phyloP scores from a whole-genome alignment of 1,284 basidiomycete species.

The Ganoderma sp. region DNA sequence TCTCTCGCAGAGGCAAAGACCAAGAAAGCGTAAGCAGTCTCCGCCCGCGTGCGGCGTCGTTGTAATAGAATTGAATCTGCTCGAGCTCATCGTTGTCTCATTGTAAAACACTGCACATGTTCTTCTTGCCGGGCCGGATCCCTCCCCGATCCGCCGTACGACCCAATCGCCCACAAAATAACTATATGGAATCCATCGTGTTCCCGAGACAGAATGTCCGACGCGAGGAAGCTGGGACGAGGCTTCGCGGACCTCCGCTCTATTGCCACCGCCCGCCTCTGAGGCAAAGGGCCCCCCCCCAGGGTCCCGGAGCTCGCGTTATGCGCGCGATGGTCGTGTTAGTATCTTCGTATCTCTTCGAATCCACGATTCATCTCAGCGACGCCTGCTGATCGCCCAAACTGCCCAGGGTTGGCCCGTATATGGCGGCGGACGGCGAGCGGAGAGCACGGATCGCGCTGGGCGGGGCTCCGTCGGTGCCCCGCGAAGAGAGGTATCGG shows the following conservation, averaged over 20 bases:
- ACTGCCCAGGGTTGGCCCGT: conserved; percentile 10
- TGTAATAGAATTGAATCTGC: conserved; percentile 30
- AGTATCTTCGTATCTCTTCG: not conserved
- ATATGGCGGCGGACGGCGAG: not conserved
- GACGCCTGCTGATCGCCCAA: conserved; percentile 18
- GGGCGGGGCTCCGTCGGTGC: conserved; percentile 32
- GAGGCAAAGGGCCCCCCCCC: conserved; percentile 5
- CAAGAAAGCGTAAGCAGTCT: conserved; percentile 41
- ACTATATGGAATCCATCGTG: not conserved
- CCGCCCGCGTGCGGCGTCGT: conserved; percentile 13
- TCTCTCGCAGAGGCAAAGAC: conserved; percentile 58
- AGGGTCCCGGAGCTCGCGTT: not conserved
- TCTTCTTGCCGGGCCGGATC: not conserved
- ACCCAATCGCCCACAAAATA: not conserved
- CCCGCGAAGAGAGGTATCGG: conserved; percentile 16
- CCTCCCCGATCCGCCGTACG: not conserved
- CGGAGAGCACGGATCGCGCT: conserved; percentile 1
- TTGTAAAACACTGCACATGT: conserved; percentile 15
- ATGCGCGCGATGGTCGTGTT: not conserved
- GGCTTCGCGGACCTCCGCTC: conserved; percentile 25
- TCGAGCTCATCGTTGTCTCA: conserved; percentile 24
- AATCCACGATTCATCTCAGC: conserved; percentile 22
- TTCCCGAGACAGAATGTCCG: conserved; percentile 3
- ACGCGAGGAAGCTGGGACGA: conserved; percentile 4
- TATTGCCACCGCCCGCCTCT: conserved; percentile 34